These are phyloP conservation scores for Fusarium gaditjirri DNA, from an alignment of 2,329 filamentous ascomycete genomes.

Conservation along the genomic window DNA sequence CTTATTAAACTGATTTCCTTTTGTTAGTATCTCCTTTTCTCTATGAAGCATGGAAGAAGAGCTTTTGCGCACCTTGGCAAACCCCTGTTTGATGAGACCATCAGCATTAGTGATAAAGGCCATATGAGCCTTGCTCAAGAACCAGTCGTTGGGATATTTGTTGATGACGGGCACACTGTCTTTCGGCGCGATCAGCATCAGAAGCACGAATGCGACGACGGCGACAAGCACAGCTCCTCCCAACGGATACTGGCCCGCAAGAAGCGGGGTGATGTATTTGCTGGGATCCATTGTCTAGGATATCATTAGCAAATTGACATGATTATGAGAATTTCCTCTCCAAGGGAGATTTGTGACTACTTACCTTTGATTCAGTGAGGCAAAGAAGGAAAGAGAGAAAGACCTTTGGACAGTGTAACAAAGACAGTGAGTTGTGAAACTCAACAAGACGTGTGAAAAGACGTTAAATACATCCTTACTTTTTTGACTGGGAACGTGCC, in stretches of 20 bases:
- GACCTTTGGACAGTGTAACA: no score
- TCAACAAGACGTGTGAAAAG: neutral
- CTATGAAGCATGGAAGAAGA: neutral
- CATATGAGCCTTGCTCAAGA: neutral
- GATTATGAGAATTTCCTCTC: neutral
- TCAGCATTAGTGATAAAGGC: neutral
- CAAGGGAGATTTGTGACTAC: neutral
- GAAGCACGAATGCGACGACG: neutral
- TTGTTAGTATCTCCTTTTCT: neutral
- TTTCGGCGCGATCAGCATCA: neutral
- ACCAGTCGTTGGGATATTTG: neutral
- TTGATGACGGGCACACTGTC: neutral
- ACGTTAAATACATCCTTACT: neutral
- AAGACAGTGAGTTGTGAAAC: neutral
- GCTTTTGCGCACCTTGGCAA: neutral
- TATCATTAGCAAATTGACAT: neutral
- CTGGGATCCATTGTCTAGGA: neutral
- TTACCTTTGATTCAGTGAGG: neutral
- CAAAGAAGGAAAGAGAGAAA: neutral
- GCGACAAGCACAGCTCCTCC: neutral
- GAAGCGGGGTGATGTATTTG: neutral
- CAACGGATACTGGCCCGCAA: neutral
- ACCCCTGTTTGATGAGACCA: neutral
- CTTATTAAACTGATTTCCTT: neutral
- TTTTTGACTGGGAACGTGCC: no score